A percentile compares a stretch with the other conserved stretches of the same genome.
phyloP scores from a whole-genome alignment of 257 asterid species.

The Nemophila menziesii region DNA sequence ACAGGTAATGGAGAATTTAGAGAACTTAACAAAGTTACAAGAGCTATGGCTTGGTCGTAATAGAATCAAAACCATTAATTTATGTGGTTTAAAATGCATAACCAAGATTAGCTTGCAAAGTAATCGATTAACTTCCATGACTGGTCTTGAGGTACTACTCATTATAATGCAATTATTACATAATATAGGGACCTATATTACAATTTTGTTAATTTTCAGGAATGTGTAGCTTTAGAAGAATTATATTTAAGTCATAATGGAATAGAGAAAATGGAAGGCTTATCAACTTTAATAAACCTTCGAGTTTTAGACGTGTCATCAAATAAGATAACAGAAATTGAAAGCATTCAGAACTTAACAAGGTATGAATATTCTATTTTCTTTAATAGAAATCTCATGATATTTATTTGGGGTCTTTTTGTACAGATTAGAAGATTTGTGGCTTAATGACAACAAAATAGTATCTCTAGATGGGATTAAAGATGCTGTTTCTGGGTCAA shows the following conservation, averaged over 20 bases:
- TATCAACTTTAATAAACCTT: slow-evolving; percentile 68
- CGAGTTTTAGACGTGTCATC: slow-evolving; percentile 84
- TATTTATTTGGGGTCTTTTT: slow-evolving; percentile 15
- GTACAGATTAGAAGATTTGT: slow-evolving; percentile 80
- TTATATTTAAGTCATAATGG: slow-evolving; percentile 96
- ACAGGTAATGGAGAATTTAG: slow-evolving; percentile 87
- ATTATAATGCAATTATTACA: neutral
- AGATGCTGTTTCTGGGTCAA: slow-evolving; percentile 62
- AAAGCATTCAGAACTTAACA: slow-evolving; percentile 45
- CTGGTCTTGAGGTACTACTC: slow-evolving; percentile 65
- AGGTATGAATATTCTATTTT: slow-evolving; percentile 25
- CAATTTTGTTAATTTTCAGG: slow-evolving; percentile 33
- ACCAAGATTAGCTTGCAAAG: slow-evolving; percentile 96
- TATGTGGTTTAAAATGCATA: slow-evolving; percentile 84
- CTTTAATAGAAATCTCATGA: neutral
- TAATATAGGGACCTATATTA: neutral
- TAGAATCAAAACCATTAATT: slow-evolving; percentile 67
- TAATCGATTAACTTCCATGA: slow-evolving; percentile 73
- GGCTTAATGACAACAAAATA: slow-evolving; percentile 92
- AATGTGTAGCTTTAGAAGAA: slow-evolving; percentile 82
- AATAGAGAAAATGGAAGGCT: slow-evolving; percentile 80
- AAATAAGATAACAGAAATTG: slow-evolving; percentile 73
- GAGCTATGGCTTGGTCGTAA: slow-evolving; percentile 99
- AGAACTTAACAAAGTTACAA: slow-evolving; percentile 49
- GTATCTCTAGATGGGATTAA: slow-evolving; percentile 52